Percentiles rank a stretch among this genome's conserved stretches.
phyloP scores from a whole-genome alignment of 257 asterid genomes.

The Euphrasia confusa region DNA sequence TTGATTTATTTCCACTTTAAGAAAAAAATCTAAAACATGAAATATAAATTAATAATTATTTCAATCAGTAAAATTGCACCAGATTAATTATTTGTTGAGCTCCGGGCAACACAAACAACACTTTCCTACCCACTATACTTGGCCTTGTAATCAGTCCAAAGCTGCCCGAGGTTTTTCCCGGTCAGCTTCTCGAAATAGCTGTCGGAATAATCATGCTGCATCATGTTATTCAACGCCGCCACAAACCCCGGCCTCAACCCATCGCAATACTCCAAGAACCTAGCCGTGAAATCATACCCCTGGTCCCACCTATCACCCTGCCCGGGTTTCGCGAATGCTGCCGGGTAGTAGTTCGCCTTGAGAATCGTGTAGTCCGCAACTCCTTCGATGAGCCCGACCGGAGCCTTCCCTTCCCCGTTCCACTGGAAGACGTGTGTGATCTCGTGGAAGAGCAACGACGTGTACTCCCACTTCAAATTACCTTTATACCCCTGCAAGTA shows the following conservation, averaged over 20 bases:
- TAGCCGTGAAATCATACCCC: slow-evolving; percentile 46
- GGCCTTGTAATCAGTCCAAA: slow-evolving; percentile 43
- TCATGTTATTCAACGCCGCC: slow-evolving; percentile 36
- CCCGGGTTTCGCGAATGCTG: slow-evolving; percentile 30
- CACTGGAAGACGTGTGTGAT: slow-evolving; percentile 46
- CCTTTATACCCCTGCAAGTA: slow-evolving; percentile 31
- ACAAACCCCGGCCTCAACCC: slow-evolving; percentile 35
- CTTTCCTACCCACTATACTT: slow-evolving; percentile 12
- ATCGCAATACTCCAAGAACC: slow-evolving; percentile 46
- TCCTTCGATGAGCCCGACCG: slow-evolving; percentile 34
- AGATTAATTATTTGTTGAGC: too few species aligned
- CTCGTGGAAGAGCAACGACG: slow-evolving; percentile 38
- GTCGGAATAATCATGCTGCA: slow-evolving; percentile 30
- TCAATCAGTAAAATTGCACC: too few species aligned
- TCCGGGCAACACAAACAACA: too few species aligned
- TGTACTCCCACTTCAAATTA: slow-evolving; percentile 33
- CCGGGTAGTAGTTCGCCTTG: slow-evolving; percentile 26
- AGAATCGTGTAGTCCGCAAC: slow-evolving; percentile 38
- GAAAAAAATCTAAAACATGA: too few species aligned
- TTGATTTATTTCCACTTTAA: too few species aligned
- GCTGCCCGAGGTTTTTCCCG: slow-evolving; percentile 36
- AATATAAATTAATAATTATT: too few species aligned
- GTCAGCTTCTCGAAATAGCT: slow-evolving; percentile 28
- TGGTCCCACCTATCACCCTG: slow-evolving; percentile 40
- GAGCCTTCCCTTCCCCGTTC: slow-evolving; percentile 37